Percentiles rank a stretch among this genome's conserved stretches.
phyloP scores from a whole-genome alignment of 805 yeast species.

The Kodamaea sagamina region DNA sequence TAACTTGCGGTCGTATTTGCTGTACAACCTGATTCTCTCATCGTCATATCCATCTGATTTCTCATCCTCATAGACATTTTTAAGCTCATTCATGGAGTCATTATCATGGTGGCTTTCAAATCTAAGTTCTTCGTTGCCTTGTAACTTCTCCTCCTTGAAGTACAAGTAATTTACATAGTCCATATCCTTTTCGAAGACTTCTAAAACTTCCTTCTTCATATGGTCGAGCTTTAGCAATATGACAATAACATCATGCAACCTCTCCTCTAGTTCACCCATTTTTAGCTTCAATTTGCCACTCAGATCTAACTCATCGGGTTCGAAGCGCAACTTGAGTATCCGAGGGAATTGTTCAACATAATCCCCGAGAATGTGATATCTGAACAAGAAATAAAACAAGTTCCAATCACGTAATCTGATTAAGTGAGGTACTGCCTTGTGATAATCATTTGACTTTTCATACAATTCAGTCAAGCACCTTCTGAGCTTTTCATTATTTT shows the following conservation, averaged over 20 bases:
- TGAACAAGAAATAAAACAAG: slow-evolving; percentile 58
- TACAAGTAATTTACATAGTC: slow-evolving; percentile 63
- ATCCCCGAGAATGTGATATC: slow-evolving; percentile 60
- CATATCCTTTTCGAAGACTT: slow-evolving; percentile 45
- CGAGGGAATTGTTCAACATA: slow-evolving; percentile 52
- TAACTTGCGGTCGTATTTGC: slow-evolving; percentile 56
- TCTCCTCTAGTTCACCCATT: slow-evolving; percentile 39
- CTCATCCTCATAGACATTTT: slow-evolving; percentile 31
- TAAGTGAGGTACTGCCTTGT: slow-evolving; percentile 64
- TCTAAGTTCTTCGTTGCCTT: slow-evolving; percentile 24
- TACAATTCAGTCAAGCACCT: slow-evolving; percentile 54
- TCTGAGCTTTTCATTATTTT: slow-evolving; percentile 30
- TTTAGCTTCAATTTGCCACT: slow-evolving; percentile 30
- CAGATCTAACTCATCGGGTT: slow-evolving; percentile 34
- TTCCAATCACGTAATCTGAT: slow-evolving; percentile 54
- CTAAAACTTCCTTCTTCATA: slow-evolving; percentile 39
- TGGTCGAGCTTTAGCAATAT: slow-evolving; percentile 65
- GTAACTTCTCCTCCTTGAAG: slow-evolving; percentile 44
- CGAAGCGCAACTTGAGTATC: slow-evolving; percentile 47
- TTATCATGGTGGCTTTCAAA: slow-evolving; percentile 20
- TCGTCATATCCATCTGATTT: slow-evolving; percentile 62
- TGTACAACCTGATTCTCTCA: slow-evolving; percentile 62
- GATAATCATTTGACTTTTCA: slow-evolving; percentile 56
- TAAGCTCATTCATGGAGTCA: neutral
- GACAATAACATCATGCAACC: slow-evolving; percentile 47